Conservation (phyloP, 1,284 basidiomycete genomes). For the Ustilago shanxiensis region DNA sequence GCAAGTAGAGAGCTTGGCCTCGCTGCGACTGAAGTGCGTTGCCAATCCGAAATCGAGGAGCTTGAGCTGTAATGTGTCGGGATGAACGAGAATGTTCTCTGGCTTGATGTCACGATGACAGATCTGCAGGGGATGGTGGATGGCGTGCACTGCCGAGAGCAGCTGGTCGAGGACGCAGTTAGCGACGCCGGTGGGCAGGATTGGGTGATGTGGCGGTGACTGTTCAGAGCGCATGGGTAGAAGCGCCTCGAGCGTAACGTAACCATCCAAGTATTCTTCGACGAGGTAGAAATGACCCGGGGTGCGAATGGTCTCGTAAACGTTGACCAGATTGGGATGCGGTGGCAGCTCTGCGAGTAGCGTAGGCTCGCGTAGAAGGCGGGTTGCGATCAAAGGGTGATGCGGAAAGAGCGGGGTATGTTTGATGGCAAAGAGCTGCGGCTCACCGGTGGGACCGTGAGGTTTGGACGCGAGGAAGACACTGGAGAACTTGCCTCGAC, state of each 20-base stretch:
- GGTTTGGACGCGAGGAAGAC: conserved; percentile 68
- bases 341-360: conserved; percentile 74
- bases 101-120: conserved; percentile 75
- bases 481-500: conserved; percentile 68
- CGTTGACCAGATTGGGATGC: conserved; percentile 74
- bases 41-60: conserved; percentile 75
- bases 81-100: conserved; percentile 72
- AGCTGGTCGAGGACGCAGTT: conserved; percentile 73
- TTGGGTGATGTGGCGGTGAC: conserved; percentile 48
- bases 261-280: conserved; percentile 73
- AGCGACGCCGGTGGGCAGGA: conserved; percentile 65
- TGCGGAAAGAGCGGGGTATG: conserved; percentile 75
- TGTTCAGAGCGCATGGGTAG: conserved; percentile 49
- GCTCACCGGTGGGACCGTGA: conserved; percentile 52
- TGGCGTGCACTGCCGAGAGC: conserved; percentile 73
- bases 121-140: conserved; percentile 73
- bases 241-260: conserved; percentile 70
- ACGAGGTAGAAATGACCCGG: conserved; percentile 76
- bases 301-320: conserved; percentile 74
- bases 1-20: conserved; percentile 75
- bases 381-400: conserved; percentile 74
- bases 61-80: conserved; percentile 70
- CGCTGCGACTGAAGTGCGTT: conserved; percentile 74
- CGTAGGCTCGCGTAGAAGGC: conserved; percentile 74
- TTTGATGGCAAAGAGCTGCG: conserved; percentile 73